Evolutionary conservation across 352 stramenopile species (phyloP).

Genomic region (Pythium pyrilobum): DNA sequence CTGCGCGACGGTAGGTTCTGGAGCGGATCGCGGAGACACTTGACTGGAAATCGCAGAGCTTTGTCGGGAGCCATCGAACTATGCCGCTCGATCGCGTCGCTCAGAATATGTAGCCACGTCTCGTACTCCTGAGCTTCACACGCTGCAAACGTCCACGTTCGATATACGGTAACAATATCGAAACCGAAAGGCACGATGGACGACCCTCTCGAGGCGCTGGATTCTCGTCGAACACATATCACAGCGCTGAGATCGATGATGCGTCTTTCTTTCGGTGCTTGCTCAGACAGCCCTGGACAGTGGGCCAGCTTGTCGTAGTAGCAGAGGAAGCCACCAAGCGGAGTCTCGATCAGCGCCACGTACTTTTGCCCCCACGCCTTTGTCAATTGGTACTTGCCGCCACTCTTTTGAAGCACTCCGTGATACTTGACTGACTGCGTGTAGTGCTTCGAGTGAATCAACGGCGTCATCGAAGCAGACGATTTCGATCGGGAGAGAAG

Average conservation of each 20-base stretch:
- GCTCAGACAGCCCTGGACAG: constrained; percentile 47
- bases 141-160: constrained; percentile 65
- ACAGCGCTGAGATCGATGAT: constrained; percentile 67
- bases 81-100: constrained; percentile 49
- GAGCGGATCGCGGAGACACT: constrained; percentile 28
- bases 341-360: constrained; percentile 49
- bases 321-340: constrained; percentile 57
- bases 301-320: constrained; percentile 71
- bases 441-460: constrained; percentile 49
- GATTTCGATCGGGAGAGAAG: constrained; percentile 26
- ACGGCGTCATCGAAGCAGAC: constrained; percentile 4
- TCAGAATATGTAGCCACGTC: constrained; percentile 49
- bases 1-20: constrained; percentile 26
- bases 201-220: constrained; percentile 9
- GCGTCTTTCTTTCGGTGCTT: constrained; percentile 38
- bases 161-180: constrained; percentile 70
- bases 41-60: constrained; percentile 42
- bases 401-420: constrained; percentile 44
- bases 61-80: constrained; percentile 47
- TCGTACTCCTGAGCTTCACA: constrained; percentile 43
- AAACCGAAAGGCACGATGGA: constrained; percentile 33
- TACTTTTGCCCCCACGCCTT: constrained; percentile 59
- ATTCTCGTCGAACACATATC: constrained; percentile 58
- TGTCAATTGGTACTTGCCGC: constrained; percentile 48
- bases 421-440: constrained; percentile 52